Conservation (phyloP, 805 yeast genomes). For the Wickerhamomyces pijperi region DNA sequence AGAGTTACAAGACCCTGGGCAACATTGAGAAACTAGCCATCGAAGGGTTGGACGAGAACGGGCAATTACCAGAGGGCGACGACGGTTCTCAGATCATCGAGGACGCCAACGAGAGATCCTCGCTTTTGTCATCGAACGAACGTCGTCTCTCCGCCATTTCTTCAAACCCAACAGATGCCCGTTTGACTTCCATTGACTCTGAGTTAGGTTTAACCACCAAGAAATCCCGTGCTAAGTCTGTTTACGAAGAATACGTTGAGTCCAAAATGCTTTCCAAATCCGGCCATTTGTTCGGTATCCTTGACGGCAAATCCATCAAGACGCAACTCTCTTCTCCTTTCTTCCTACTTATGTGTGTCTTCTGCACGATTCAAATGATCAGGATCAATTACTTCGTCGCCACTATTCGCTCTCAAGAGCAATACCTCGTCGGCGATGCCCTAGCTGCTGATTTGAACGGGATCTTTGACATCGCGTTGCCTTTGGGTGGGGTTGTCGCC, state of each 20-base stretch:
- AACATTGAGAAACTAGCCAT: conserved; percentile 57
- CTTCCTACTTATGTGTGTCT: conserved; percentile 67
- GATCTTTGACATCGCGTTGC: conserved; percentile 78
- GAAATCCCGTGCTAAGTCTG: conserved; percentile 34
- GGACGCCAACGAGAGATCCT: conserved; percentile 28
- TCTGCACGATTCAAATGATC: conserved; percentile 83
- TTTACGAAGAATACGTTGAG: conserved; percentile 58
- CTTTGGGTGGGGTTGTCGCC: conserved; percentile 77
- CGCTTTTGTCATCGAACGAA: conserved; percentile 16
- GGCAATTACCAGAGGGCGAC: conserved; percentile 31
- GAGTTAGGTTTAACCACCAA: background rate
- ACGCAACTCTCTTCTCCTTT: conserved; percentile 48
- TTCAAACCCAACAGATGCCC: conserved; percentile 6
- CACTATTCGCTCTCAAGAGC: conserved; percentile 75
- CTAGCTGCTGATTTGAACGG: conserved; percentile 50
- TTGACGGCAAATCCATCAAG: conserved; percentile 50
- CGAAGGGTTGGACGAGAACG: conserved; percentile 66
- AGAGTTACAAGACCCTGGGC: conserved; percentile 63
- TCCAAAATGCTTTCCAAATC: conserved; percentile 36
- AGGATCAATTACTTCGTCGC: conserved; percentile 91
- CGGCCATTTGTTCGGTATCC: conserved; percentile 58
- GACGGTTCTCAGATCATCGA: conserved; percentile 32
- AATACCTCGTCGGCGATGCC: conserved; percentile 45
- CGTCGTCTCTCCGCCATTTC: background rate
- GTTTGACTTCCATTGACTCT: conserved; percentile 11